These are phyloP conservation scores for Fonsecaea pedrosoi DNA, from an alignment of 2,329 filamentous ascomycete species.

Conservation along the genomic window DNA sequence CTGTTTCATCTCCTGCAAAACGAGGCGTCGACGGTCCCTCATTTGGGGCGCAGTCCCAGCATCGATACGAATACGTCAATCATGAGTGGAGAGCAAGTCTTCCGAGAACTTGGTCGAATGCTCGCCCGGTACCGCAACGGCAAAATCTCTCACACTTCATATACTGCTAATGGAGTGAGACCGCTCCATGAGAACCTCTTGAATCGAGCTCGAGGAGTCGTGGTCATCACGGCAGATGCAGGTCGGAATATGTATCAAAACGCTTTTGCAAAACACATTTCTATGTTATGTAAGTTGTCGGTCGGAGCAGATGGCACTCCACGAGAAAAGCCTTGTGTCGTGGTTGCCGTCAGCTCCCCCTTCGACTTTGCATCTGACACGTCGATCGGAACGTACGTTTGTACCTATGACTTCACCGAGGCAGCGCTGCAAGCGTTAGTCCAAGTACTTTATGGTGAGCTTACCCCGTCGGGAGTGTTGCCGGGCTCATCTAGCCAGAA, in stretches of 20 bases:
- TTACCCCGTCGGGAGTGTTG: constrained; percentile 62
- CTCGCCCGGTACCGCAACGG: constrained; percentile 86
- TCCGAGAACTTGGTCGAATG: constrained; percentile 84
- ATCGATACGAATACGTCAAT: constrained; percentile 68
- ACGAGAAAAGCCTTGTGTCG: constrained; percentile 80
- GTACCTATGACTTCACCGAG: constrained; percentile 96
- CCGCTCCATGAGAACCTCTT: constrained; percentile 94
- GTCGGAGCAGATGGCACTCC: constrained; percentile 48
- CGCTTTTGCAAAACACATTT: constrained; percentile 93
- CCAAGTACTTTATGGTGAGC: constrained; percentile 80
- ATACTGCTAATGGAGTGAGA: constrained; percentile 89
- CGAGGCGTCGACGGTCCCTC: constrained; percentile 48
- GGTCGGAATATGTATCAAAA: constrained; percentile 93
- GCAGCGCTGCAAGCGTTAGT: constrained; percentile 85
- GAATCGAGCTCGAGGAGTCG: constrained; percentile 82
- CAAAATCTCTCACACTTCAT: constrained; percentile 89
- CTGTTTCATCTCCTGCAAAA: constrained; percentile 68
- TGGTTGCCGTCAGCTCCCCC: constrained; percentile 91
- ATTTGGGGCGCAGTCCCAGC: constrained; percentile 47
- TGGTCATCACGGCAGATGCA: constrained; percentile 90
- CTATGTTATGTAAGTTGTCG: constrained; percentile 77
- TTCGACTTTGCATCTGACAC: constrained; percentile 97
- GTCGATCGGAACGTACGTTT: constrained; percentile 88
- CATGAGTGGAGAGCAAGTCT: constrained; percentile 92
- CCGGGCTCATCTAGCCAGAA: constrained; percentile 82